Percentiles rank a stretch among this genome's conserved stretches.
Evolutionary conservation across 2,329 filamentous ascomycete species (phyloP).

Genomic region (Fusarium luffae): DNA sequence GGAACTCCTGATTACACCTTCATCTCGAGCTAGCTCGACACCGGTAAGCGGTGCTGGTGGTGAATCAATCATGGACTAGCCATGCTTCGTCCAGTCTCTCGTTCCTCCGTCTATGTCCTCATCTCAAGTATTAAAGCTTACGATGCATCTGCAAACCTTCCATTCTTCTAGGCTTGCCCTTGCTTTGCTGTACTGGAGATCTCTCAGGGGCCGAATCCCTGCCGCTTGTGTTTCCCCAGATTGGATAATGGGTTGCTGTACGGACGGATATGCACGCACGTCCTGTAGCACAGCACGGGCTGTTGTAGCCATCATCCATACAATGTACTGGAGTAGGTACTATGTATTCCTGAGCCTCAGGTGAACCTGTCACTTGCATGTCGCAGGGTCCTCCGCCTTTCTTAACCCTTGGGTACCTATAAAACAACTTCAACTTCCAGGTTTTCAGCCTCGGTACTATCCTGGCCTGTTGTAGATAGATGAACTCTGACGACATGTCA

Average conservation of each 20-base stretch:
- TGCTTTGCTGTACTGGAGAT: conserved; percentile 9
- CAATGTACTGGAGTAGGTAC: not conserved
- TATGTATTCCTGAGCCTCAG: conserved; percentile 39
- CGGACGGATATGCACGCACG: not conserved
- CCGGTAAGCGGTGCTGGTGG: conserved; percentile 9
- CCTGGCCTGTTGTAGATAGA: not conserved
- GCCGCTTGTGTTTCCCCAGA: conserved; percentile 32
- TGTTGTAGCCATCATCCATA: not conserved
- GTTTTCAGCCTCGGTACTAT: not conserved
- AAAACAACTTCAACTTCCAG: not conserved
- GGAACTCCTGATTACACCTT: not conserved
- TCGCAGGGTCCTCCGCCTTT: not conserved
- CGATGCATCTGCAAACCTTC: not conserved
- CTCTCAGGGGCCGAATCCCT: conserved; percentile 30
- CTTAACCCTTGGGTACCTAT: not conserved
- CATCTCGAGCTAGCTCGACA: conserved; percentile 4
- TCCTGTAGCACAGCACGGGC: not conserved
- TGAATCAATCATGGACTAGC: conserved; percentile 19
- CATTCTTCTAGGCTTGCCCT: conserved; percentile 15
- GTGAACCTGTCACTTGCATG: conserved; percentile 42
- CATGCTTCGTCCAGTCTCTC: not conserved
- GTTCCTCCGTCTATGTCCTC: conserved; percentile 1
- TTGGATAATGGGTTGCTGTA: conserved; percentile 18
- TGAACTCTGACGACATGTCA: not conserved
- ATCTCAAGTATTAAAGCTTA: not conserved